These are phyloP conservation scores for Kurtzmaniella quercitrusa DNA, from an alignment of 1,139 yeast species.

Conservation along the genomic window DNA sequence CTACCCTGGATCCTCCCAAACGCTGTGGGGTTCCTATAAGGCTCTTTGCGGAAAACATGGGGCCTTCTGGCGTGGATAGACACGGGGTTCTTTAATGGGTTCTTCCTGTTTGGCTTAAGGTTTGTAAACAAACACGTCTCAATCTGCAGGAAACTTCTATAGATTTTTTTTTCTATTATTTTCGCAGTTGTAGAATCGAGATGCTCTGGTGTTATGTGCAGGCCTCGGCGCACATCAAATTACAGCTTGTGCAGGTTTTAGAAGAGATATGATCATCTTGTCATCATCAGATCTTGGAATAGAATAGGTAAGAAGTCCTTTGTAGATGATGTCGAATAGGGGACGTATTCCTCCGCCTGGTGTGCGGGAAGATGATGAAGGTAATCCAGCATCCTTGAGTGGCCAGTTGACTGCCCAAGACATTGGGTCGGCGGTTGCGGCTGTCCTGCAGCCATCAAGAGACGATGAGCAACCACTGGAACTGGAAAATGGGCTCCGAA, in stretches of 20 bases:
- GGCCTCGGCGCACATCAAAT: too few species aligned
- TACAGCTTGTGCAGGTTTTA: too few species aligned
- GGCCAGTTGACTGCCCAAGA: slow-evolving; percentile 64
- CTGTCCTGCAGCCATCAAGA: slow-evolving; percentile 7
- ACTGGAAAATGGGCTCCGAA: slow-evolving; percentile 7
- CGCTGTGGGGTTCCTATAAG: slow-evolving; percentile 27
- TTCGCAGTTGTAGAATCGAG: too few species aligned
- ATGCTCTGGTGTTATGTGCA: too few species aligned
- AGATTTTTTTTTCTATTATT: too few species aligned
- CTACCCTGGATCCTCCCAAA: slow-evolving; percentile 14
- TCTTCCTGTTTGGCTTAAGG: background rate
- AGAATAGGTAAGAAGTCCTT: background rate
- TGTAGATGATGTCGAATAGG: slow-evolving; percentile 66
- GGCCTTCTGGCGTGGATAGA: background rate
- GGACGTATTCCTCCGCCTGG: slow-evolving; percentile 60
- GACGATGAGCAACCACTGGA: background rate
- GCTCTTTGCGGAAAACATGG: slow-evolving; percentile 15
- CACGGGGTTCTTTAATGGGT: background rate
- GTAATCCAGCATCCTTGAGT: slow-evolving; percentile 65
- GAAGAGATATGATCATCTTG: too few species aligned
- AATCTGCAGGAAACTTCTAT: background rate
- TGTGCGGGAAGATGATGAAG: slow-evolving; percentile 42
- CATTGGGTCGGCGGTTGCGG: slow-evolving; percentile 57
- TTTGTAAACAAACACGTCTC: slow-evolving; percentile 1
- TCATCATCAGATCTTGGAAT: too few species aligned